Percentiles rank a stretch among this genome's conserved stretches.
phyloP scores from a whole-genome alignment of 2,329 filamentous ascomycete genomes.

The Microthyrium microscopicum region DNA sequence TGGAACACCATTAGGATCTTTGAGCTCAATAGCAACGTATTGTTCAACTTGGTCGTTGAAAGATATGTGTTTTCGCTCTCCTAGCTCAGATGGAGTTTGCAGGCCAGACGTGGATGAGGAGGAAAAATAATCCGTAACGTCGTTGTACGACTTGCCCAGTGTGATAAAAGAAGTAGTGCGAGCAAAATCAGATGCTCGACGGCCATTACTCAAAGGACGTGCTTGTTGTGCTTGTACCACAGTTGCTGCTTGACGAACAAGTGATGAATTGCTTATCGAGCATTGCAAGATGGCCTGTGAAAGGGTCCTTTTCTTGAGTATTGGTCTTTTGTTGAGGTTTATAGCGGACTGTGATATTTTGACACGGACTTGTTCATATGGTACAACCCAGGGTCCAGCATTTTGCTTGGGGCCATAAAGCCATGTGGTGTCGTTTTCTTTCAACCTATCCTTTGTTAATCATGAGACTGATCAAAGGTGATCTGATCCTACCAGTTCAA shows the following conservation, averaged over 20 bases:
- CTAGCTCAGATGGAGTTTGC: slow-evolving; percentile 40
- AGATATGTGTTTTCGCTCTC: slow-evolving; percentile 72
- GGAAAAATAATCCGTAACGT: slow-evolving; percentile 42
- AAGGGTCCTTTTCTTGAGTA: slow-evolving; percentile 91
- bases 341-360: slow-evolving; percentile 46
- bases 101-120: slow-evolving; percentile 55
- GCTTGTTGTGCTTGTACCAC: slow-evolving; percentile 70
- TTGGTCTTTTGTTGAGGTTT: slow-evolving; percentile 70
- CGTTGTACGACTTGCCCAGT: slow-evolving; percentile 43
- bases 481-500: slow-evolving; percentile 63
- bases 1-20: slow-evolving; percentile 61
- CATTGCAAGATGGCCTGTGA: slow-evolving; percentile 88
- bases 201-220: slow-evolving; percentile 33
- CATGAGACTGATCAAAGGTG: slow-evolving; percentile 11
- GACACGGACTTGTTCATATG: slow-evolving; percentile 32
- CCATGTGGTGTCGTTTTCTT: slow-evolving; percentile 96
- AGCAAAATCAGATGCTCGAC: slow-evolving; percentile 52
- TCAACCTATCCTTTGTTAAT: slow-evolving; percentile 47
- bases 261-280: slow-evolving; percentile 72
- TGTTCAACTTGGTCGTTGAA: slow-evolving; percentile 95
- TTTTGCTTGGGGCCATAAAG: slow-evolving; percentile 84
- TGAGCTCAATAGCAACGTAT: slow-evolving; percentile 82
- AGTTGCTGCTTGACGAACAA: slow-evolving; percentile 77
- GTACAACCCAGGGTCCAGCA: slow-evolving; percentile 39
- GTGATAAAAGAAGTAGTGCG: slow-evolving; percentile 49